Evolutionary conservation across 163 green algal species (phyloP).

Genomic region (Coccomyxa subellipsoidea): DNA sequence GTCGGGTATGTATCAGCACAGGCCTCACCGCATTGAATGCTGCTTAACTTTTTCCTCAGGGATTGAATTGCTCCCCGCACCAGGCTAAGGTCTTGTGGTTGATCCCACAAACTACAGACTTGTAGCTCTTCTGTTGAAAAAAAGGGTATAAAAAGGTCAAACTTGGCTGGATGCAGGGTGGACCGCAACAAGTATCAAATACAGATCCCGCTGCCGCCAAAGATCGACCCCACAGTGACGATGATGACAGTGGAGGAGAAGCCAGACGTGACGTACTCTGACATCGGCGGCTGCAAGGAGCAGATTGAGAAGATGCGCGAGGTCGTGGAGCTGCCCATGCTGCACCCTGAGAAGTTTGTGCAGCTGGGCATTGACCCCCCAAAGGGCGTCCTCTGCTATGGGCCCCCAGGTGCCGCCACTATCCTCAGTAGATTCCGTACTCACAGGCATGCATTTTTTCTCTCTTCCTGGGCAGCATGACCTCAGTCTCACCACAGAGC

Average conservation of each 20-base stretch:
- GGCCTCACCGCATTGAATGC: too few relatives aligned
- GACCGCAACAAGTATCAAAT: constrained; percentile 93
- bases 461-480: too few relatives aligned
- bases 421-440: not conserved
- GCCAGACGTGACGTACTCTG: constrained; percentile 88
- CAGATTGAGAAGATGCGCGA: constrained; percentile 39
- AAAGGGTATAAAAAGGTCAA: too few relatives aligned
- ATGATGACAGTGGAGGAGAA: constrained; percentile 99
- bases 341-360: constrained; percentile 99
- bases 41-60: too few relatives aligned
- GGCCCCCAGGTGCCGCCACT: constrained; percentile 68
- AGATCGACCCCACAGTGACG: constrained; percentile 98
- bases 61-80: too few relatives aligned
- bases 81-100: too few relatives aligned
- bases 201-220: constrained; percentile 97
- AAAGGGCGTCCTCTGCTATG: constrained; percentile 97
- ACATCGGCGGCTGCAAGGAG: constrained; percentile 36
- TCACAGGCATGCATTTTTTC: too few relatives aligned
- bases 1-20: constrained; percentile 82
- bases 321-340: constrained; percentile 95
- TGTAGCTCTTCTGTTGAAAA: too few relatives aligned
- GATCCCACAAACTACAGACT: too few relatives aligned
- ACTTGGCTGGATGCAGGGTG: too few relatives aligned
- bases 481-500: too few relatives aligned
- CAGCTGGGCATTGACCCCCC: constrained; percentile 97